phyloP scores from a whole-genome alignment of 2,329 filamentous ascomycete species.

The Lasiodiplodia sp. region DNA sequence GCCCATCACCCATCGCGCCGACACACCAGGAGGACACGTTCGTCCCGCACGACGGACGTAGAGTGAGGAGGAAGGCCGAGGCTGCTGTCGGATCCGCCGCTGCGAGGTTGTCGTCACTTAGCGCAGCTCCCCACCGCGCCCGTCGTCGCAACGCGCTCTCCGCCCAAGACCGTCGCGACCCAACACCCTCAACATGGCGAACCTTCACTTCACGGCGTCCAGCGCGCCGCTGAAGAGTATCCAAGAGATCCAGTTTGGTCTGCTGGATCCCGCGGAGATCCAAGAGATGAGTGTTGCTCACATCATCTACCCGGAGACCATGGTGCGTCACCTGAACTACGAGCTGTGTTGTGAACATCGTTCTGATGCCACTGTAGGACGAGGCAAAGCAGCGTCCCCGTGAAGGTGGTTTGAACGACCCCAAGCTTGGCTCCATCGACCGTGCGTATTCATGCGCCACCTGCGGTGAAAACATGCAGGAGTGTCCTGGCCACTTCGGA shows the following conservation, averaged over 20 bases:
- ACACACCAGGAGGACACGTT: neutral
- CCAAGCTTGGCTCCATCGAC: constrained; percentile 94
- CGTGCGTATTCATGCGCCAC: constrained; percentile 95
- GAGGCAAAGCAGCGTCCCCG: constrained; percentile 91
- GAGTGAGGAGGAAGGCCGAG: constrained; percentile 24
- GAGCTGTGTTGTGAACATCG: constrained; percentile 26
- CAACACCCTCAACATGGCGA: constrained; percentile 67
- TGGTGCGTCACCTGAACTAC: constrained; percentile 59
- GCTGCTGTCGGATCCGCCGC: constrained; percentile 10
- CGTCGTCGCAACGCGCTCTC: constrained; percentile 13
- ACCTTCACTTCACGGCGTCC: constrained; percentile 87
- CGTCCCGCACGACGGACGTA: constrained; percentile 8
- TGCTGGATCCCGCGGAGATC: constrained; percentile 97
- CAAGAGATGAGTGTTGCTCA: constrained; percentile 98
- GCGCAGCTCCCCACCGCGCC: constrained; percentile 6
- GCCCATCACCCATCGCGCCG: constrained; percentile 12
- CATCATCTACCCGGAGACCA: constrained; percentile 98
- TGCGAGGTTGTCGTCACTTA: constrained; percentile 23
- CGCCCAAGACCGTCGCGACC: neutral
- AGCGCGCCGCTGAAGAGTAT: constrained; percentile 96
- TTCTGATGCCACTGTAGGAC: constrained; percentile 60
- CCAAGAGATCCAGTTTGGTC: constrained; percentile 98
- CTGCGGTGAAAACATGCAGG: constrained; percentile 92
- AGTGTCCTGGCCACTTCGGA: constrained; percentile 97
- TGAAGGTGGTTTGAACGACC: constrained; percentile 91